A percentile compares a stretch with the other conserved stretches of the same genome.
Conservation (phyloP, 345 rosid genomes). For the Cardamine occulta region DNA sequence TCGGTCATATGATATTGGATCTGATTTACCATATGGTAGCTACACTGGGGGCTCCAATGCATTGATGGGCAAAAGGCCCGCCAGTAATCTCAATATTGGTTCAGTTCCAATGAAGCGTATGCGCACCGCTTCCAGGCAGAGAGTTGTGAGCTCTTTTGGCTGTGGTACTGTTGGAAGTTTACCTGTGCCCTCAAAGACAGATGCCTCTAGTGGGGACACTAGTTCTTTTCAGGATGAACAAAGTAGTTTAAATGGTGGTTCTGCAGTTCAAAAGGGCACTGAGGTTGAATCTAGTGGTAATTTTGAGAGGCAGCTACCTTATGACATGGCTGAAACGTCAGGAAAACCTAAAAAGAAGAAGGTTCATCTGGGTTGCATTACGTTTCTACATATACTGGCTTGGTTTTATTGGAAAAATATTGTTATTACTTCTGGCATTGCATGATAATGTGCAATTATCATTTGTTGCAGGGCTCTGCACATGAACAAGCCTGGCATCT, state of each 20-base stretch:
- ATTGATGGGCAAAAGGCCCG: conserved; percentile 66
- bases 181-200: conserved; percentile 63
- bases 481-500: conserved; percentile 77
- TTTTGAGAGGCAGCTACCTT: conserved; percentile 67
- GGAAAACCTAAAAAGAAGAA: conserved; percentile 79
- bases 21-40: conserved; percentile 59
- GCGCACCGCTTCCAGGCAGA: conserved; percentile 86
- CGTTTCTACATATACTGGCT: conserved; percentile 28
- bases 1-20: conserved; percentile 59
- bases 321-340: conserved; percentile 74
- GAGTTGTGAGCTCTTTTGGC: conserved; percentile 66
- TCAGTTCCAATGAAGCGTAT: conserved; percentile 75
- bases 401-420: conserved; percentile 25
- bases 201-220: conserved; percentile 96
- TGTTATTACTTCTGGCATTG: conserved; percentile 20
- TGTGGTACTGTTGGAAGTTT: conserved; percentile 45
- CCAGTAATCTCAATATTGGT: conserved; percentile 59
- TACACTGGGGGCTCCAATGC: conserved; percentile 53
- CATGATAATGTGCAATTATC: conserved; percentile 30
- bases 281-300: conserved; percentile 78
- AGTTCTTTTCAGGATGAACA: conserved; percentile 92
- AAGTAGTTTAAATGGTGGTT: conserved; percentile 70
- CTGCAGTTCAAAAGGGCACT: conserved; percentile 61
- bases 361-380: conserved; percentile 54
- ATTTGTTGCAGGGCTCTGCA: conserved; percentile 67